Conservation (phyloP, 1,139 yeast species). For the Meyerozyma carpophila region DNA sequence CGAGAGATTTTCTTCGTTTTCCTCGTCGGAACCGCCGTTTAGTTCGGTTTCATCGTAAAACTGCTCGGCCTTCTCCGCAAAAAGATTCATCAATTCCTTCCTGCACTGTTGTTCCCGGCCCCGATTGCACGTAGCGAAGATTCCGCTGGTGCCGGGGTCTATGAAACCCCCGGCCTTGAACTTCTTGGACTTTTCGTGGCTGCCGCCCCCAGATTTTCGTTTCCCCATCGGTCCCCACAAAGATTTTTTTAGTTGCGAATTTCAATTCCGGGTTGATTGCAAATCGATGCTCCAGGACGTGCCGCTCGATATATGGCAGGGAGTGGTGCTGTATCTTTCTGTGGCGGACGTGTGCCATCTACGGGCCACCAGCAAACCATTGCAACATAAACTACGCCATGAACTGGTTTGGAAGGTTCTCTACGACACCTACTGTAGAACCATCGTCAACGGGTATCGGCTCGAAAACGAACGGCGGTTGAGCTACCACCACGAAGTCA, state of each 20-base stretch:
- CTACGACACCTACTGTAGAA: conserved; percentile 2
- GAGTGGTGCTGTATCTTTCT: conserved; percentile 15
- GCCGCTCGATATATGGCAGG: conserved; percentile 16
- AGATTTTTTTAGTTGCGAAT: not conserved
- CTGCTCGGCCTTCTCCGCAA: conserved; percentile 51
- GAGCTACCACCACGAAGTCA: conserved; percentile 10
- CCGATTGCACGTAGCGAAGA: conserved; percentile 81
- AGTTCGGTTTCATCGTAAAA: conserved; percentile 37
- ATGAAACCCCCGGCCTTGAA: conserved; percentile 46
- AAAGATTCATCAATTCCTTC: conserved; percentile 61
- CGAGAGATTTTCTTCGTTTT: conserved; percentile 35
- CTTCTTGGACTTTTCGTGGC: conserved; percentile 28
- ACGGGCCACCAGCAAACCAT: conserved; percentile 7
- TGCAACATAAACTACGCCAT: conserved; percentile 9
- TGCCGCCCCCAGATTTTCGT: conserved; percentile 17
- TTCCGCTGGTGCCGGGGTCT: conserved; percentile 80
- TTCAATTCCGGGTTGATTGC: not conserved
- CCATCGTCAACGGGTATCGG: not conserved
- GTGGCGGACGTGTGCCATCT: conserved; percentile 18
- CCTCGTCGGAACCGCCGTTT: conserved; percentile 26
- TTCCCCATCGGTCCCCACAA: conserved; percentile 25
- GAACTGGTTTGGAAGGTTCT: conserved; percentile 17
- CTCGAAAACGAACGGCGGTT: not conserved
- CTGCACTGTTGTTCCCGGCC: conserved; percentile 73
- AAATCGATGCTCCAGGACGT: conserved; percentile 3